Base-by-base conservation (phyloP, 2,329 filamentous ascomycete genomes). In the Ophiocordyceps camponoti-saundersi region DNA sequence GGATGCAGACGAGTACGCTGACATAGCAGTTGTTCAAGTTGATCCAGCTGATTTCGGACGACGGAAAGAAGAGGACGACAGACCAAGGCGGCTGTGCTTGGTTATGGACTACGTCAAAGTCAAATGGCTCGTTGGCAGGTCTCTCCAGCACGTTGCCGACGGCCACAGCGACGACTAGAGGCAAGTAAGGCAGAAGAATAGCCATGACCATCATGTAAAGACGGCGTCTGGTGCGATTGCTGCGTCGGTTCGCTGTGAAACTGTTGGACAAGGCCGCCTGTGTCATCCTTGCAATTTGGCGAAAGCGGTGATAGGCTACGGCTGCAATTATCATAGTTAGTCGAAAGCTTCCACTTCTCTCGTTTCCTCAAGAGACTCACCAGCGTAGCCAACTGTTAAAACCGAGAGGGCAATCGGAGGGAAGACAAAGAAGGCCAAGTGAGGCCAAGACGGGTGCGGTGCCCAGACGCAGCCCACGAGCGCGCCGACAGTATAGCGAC, bases 171-270 rank as follows among this genome's bases (percentile, higher is more conserved):
- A 70, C 42, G 50, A 65, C 59, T 6, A 78, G 52, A 1, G 73
- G 74, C 0, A 75, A 53, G 53, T 73, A 77, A 3, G 73, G 65
- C 3, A 70, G 52, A 1, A 78, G 56, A 51, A 77, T 72, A 41
- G 65, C 65, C 13, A 75, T 47, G 15, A 70, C 66, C 69, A 78
- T 73, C 50, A 72, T 61, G 58, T 77, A 79, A 42, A 79, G 67
- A 41, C 73, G 69, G 44, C 68, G 65, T 42, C 66, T 66, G 10
- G 72, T 67, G 2, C 72, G 67, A 42, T 69, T 65, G 40, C 66
- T 67, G 6, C 73, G 65, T 15, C 62, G 52, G 5, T 59, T 59
- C 10, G 66, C 66, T 6, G 60, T 51, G 30, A 59, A 66, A 58
- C 66, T 71, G 47, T 57, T 59, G 22, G 55, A 55, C 20, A 75